A percentile compares a stretch with the other conserved stretches of the same genome.
These are phyloP conservation scores for Coemansia sp. DNA, from an alignment of 192 early-diverging fungal species.

Conservation along the genomic window DNA sequence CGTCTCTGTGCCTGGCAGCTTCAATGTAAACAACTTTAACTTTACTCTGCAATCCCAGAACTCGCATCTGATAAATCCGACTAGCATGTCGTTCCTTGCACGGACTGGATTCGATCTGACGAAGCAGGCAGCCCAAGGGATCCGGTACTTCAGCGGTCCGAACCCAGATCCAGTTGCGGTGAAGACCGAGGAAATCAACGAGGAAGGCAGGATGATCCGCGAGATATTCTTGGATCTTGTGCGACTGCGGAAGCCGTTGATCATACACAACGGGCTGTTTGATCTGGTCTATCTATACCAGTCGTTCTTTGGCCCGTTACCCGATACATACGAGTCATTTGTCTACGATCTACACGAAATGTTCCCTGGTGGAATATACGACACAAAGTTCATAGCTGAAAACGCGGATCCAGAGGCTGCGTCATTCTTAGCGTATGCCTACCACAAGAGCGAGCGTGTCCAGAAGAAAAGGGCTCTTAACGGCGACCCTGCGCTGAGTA, in stretches of 20 bases:
- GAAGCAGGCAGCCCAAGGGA: slow-evolving; percentile 70
- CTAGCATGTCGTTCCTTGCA: slow-evolving; percentile 76
- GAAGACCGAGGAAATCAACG: slow-evolving; percentile 30
- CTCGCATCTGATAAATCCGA: slow-evolving; percentile 67
- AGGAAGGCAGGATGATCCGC: slow-evolving; percentile 53
- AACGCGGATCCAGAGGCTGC: slow-evolving; percentile 26
- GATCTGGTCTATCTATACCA: slow-evolving; percentile 95
- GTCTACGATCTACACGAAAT: slow-evolving; percentile 73
- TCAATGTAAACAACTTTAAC: slow-evolving; percentile 63
- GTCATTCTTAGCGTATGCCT: slow-evolving; percentile 42
- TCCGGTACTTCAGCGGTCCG: slow-evolving; percentile 70
- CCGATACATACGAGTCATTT: slow-evolving; percentile 67
- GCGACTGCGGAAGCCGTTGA: slow-evolving; percentile 61
- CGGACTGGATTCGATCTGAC: slow-evolving; percentile 88
- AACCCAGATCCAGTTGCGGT: slow-evolving; percentile 42
- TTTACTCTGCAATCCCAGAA: slow-evolving; percentile 58
- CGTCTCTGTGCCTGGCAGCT: slow-evolving; percentile 44
- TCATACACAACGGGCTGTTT: slow-evolving; percentile 92
- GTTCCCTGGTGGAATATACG: slow-evolving; percentile 87
- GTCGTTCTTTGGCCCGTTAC: slow-evolving; percentile 80
- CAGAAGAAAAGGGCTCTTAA: slow-evolving; percentile 19
- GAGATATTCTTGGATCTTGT: slow-evolving; percentile 60
- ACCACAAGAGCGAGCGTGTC: slow-evolving; percentile 44
- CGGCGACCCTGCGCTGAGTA: slow-evolving; percentile 28
- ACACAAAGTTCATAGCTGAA: slow-evolving; percentile 86